Conservation (phyloP, 805 yeast species). For the Zygotorulaspora florentina region DNA sequence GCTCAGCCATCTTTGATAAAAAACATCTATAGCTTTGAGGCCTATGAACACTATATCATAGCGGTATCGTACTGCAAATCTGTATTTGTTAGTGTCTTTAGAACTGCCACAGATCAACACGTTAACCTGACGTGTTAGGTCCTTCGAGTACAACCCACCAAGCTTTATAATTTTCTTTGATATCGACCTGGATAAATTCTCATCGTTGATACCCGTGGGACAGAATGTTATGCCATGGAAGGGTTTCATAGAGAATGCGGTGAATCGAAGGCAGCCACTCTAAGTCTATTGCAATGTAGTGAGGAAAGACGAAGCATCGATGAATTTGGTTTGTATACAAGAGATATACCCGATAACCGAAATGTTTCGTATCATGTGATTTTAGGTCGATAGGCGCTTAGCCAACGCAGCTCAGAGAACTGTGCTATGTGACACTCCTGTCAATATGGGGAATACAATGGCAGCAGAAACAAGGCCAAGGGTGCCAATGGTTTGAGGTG, state of each 20-base stretch:
- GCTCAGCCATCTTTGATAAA: conserved; percentile 30
- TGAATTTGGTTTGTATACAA: no score
- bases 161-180: conserved; percentile 45
- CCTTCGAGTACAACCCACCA: conserved; percentile 57
- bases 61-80: conserved; percentile 28
- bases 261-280: no score
- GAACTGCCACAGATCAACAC: conserved; percentile 57
- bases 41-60: conserved; percentile 28
- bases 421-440: no score
- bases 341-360: no score
- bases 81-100: conserved; percentile 29
- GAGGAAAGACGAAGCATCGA: no score
- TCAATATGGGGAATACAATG: no score
- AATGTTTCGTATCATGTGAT: no score
- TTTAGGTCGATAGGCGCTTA: no score
- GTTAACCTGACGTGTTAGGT: conserved; percentile 57
- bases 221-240: conserved; percentile 50
- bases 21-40: conserved; percentile 16
- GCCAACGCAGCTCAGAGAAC: no score
- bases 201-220: conserved; percentile 47
- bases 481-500: no score
- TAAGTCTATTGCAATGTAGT: no score
- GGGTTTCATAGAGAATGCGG: conserved; percentile 29
- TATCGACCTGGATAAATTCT: conserved; percentile 40
- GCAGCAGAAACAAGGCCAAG: no score